Evolutionary conservation across 192 early-diverging fungal genomes (phyloP), one percentile per base, ranked within the genome.

Genomic region (Umbelopsis sp.): DNA sequence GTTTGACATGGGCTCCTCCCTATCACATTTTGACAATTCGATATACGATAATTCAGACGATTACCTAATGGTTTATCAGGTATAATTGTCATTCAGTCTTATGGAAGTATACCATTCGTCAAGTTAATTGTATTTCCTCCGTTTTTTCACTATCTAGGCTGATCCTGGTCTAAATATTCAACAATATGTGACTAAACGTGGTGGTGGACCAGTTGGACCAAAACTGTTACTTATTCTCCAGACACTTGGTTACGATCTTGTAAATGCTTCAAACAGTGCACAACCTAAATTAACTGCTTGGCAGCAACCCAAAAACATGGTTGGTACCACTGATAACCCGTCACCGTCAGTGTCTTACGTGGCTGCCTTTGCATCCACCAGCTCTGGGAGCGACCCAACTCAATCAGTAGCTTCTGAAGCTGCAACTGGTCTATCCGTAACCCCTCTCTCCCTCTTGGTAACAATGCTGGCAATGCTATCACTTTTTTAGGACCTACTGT

Each of bases 21-120:
- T 84, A 4, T 72, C 77, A 12, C 82, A 84, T 69, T 70, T 81
- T 25, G 82, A 84, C 53, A 76, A 75, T 32, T 10, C 7, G 3
- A 50, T 44, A 16, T 84, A 81, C 56, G 21, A 70, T 1, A 68
- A 68, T 21, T 69, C 70, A 21, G 16, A 44, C n/a, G 80, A 84
- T 65, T 84, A 80, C 69, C 66, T 84, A 3, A 84, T 84, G 82
- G 68, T 71, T 17, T 84, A 76, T 52, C 56, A 62, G 56, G 56
- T 62, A 62, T 17, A 3, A 1, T 16, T n/a, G 4, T 20, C 11
- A 16, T 26, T 22, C 11, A 34, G 10, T 32, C 16, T 11, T 34
- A 6, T 59, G 12, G 0, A 17, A 6, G 4, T 26, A 6, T 32
- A 1, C 14, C 17, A n/a, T 56, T 26, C 8, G 34, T 62, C 53